Evolutionary conservation across 2,329 filamentous ascomycete species (phyloP).

Genomic region (Peltaster fructicola): DNA sequence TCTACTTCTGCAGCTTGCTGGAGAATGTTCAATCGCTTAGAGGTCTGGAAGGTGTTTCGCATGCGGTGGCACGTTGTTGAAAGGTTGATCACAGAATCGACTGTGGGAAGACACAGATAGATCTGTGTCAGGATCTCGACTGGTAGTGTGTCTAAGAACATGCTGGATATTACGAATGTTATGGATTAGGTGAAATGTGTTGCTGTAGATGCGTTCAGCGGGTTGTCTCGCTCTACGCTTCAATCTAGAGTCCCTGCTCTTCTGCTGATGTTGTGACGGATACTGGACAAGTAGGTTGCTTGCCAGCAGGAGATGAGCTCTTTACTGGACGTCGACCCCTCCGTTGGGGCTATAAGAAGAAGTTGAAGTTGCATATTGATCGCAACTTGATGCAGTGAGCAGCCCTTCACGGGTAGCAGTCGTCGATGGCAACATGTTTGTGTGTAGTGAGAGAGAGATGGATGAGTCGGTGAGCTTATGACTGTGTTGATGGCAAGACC

Average conservation of each 20-base stretch:
- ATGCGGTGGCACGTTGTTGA: slow-evolving; percentile 38
- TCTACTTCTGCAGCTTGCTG: slow-evolving; percentile 35
- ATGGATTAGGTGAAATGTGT: slow-evolving; percentile 1
- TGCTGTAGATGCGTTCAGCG: slow-evolving; percentile 1
- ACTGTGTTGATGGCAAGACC: no score
- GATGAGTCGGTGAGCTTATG: no score
- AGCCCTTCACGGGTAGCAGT: no score
- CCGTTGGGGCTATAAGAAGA: slow-evolving; percentile 39
- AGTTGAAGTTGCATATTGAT: slow-evolving; percentile 14
- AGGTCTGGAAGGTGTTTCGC: slow-evolving; percentile 32
- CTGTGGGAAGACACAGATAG: slow-evolving; percentile 33
- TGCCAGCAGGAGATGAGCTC: slow-evolving; percentile 2
- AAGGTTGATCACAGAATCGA: slow-evolving; percentile 37
- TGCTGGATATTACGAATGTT: slow-evolving; percentile 17
- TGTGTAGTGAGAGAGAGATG: no score
- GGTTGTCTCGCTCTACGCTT: slow-evolving; percentile 2
- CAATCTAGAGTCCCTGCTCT: slow-evolving; percentile 1
- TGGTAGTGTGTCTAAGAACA: slow-evolving; percentile 37
- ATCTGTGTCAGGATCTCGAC: slow-evolving; percentile 42
- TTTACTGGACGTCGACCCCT: slow-evolving; percentile 32
- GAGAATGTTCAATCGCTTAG: slow-evolving; percentile 37
- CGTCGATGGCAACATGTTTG: no score
- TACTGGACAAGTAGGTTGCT: slow-evolving; percentile 1
- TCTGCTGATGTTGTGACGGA: slow-evolving; percentile 2
- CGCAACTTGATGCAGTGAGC: no score